Evolutionary conservation across 768 basidiomycete genomes (phyloP), one percentile per base, ranked within the genome.

Genomic region (Tricholoma flavovirens): DNA sequence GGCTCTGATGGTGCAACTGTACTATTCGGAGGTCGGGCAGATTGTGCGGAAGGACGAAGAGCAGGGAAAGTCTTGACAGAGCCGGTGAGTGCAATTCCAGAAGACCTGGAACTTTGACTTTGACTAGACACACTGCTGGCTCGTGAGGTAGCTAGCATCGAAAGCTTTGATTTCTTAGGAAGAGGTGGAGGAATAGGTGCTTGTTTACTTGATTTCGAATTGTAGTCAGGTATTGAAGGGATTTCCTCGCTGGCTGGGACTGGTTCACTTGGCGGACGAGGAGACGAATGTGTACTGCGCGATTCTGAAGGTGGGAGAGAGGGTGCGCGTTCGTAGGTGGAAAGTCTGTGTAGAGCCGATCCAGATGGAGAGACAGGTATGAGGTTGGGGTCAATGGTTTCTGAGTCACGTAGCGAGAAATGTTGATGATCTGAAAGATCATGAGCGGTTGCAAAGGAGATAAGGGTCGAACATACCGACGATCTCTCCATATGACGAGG

Each of bases 11-110:
- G 63, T 26, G 75, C 70, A 1, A 61, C 65, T 32, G 67, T 59
- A n/a, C 75, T 71, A 59, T 71, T 76, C 15, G 71, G 67, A 10
- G 73, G 70, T 30, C 67, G 64, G 21, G 73, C 64, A 14, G 88
- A 90, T 49, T 80, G 76, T 2, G 82, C 66, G 24, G 84, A 77
- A n/a, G 88, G 89, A 15, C 88, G 83, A 58, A 90, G 75, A 15
- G 65, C 77, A 21, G 88, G 85, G 64, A 85, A 90, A 1, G 89
- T 90, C 62, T 83, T 80, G n/a, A 87, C 75, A 22, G 87, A 84
- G 3, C 81, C 83, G 0, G 81, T 72, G 32, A 80, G 73, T 42
- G 81, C 69, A 9, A 72, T 79, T 56, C 78, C 80, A 2, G 79
- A 81, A 21, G 83, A 81, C 49, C 78, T 72, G 21, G 85, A 83